These are phyloP conservation scores for Magnolia sinica DNA, from an alignment of 164 flowering plant genomes.

Conservation along the genomic window DNA sequence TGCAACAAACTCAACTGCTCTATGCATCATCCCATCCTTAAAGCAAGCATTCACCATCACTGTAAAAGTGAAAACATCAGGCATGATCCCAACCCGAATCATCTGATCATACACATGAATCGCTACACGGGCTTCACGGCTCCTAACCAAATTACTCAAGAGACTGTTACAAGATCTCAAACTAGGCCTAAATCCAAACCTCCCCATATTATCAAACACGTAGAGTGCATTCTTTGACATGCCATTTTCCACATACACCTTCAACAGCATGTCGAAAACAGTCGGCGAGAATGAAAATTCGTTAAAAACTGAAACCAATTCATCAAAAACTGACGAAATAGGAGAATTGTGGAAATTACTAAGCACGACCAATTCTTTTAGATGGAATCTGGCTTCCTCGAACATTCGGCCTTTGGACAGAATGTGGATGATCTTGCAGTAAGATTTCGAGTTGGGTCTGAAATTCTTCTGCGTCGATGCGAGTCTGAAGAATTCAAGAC, in stretches of 20 bases:
- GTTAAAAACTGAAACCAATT: conserved; percentile 52
- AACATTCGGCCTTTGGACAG: conserved; percentile 61
- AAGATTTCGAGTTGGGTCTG: conserved; percentile 51
- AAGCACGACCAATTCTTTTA: conserved; percentile 45
- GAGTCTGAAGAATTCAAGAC: conserved; percentile 51
- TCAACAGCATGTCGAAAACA: conserved; percentile 88
- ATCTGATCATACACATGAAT: conserved; percentile 65
- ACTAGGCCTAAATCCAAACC: conserved; percentile 62
- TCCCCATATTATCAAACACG: conserved; percentile 86
- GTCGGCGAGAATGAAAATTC: conserved; percentile 63
- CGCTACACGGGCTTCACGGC: conserved; percentile 32
- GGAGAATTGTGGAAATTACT: conserved; percentile 16
- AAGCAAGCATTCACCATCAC: conserved; percentile 80
- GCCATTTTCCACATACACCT: conserved; percentile 61
- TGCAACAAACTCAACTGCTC: conserved; percentile 45
- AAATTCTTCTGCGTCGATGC: conserved; percentile 50
- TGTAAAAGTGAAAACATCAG: conserved; percentile 66
- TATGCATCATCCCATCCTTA: conserved; percentile 50
- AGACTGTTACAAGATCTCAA: conserved; percentile 77
- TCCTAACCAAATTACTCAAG: conserved; percentile 60
- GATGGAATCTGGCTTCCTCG: conserved; percentile 42
- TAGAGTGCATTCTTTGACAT: conserved; percentile 54
- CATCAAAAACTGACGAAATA: conserved; percentile 41
- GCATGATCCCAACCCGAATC: conserved; percentile 48
- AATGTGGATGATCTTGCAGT: conserved; percentile 69